Evolutionary conservation across 2,329 filamentous ascomycete genomes (phyloP).

Genomic region (Stenocarpella maydis): DNA sequence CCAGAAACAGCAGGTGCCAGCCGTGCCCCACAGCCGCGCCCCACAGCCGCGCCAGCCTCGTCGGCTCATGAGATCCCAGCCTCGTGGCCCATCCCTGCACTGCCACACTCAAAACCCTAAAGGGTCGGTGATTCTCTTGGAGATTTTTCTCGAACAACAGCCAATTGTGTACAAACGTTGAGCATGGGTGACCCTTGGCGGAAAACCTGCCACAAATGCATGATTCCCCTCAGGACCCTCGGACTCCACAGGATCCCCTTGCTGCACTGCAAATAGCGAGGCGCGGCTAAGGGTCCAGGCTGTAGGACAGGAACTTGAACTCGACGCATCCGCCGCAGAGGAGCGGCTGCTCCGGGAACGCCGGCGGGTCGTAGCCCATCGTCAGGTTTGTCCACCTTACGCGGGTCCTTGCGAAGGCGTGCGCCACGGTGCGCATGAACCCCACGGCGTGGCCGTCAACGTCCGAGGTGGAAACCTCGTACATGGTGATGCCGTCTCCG

Average conservation of each 20-base stretch:
- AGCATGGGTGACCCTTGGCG: too few species aligned
- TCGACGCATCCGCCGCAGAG: not conserved
- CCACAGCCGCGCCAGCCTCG: not conserved
- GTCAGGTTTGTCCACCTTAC: fast-evolving
- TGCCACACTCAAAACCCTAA: too few species aligned
- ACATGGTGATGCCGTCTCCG: not conserved
- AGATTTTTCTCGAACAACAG: too few species aligned
- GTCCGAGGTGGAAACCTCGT: not conserved
- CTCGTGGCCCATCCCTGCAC: not conserved
- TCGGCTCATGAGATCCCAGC: not conserved
- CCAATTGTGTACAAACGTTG: too few species aligned
- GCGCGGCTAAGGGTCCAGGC: not conserved
- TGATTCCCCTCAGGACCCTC: not conserved
- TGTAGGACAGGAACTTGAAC: not conserved
- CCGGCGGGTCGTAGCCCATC: too few species aligned
- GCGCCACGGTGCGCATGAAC: not conserved
- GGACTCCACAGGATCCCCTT: not conserved
- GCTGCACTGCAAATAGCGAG: not conserved
- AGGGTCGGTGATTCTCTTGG: too few species aligned
- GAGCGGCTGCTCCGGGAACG: not conserved
- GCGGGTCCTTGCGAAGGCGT: not conserved
- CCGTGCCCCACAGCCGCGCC: not conserved
- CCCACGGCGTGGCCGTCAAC: not conserved
- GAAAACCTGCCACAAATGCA: not conserved
- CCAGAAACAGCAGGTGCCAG: not conserved